Evolutionary conservation across 768 basidiomycete species (phyloP), one percentile per base, ranked within the genome.

Genomic region (Dioszegia aurantiaca): DNA sequence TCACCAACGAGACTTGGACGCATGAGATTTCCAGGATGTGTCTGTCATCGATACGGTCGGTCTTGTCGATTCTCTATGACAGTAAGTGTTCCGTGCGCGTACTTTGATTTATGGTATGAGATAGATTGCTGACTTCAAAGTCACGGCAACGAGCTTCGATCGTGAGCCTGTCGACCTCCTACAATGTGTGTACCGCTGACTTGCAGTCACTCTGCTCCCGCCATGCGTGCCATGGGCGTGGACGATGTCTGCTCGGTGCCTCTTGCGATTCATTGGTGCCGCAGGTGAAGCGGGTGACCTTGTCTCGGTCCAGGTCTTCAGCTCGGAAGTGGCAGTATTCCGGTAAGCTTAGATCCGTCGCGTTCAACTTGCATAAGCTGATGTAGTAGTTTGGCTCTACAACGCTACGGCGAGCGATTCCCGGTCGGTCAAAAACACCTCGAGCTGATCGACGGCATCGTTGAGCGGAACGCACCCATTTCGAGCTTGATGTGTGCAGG

Each of bases 41-140:
- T 8, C 47, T 73, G 33, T 36, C 66, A 8, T 62, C 71, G 10
- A 62, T 70, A 5, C 57, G 71, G 19, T 64, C 71, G 4, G 46
- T 65, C 14, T 49, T 73, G 39, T 73, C 71, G 0, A 45, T 73
- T 24, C 33, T 73, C n/a, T 73, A 73, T 49, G 71, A 73, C 42
- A 61, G 70, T 72, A 40, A 65, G 70, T 67, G 4, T 6, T 12
- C n/a, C n/a, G n/a, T n/a, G n/a, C n/a, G n/a, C n/a, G n/a, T n/a
- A n/a, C n/a, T n/a, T n/a, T n/a, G n/a, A n/a, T n/a, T n/a, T n/a
- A n/a, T 31, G 28, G 24, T 17, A 14, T 8, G 24, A 1, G 21
- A 3, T 41, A 2, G 16, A 10, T 10, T 6, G 53, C 64, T 66
- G 59, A 67, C 46, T 17, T 51, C 17, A 0, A 16, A 72, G 70